Percentiles rank a stretch among this genome's conserved stretches.
phyloP scores from a whole-genome alignment of 495 filamentous ascomycete species.

The Neurospora sp. region DNA sequence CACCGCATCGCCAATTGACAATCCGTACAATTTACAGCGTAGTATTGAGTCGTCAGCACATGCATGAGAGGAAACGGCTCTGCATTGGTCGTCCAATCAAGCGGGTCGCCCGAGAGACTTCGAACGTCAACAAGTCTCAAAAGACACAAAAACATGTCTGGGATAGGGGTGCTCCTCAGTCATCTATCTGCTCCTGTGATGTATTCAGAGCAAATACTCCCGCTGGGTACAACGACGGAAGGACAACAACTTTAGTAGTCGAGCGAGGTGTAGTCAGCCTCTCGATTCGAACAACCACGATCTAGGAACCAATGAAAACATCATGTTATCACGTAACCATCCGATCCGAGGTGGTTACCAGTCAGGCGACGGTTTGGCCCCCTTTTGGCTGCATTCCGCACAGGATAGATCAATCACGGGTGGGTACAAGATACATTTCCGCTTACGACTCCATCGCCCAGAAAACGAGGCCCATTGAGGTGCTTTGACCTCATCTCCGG shows the following conservation, averaged over 20 bases:
- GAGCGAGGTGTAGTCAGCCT: neutral
- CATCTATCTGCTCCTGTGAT: neutral
- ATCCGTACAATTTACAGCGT: slow-evolving; percentile 8
- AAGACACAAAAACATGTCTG: neutral
- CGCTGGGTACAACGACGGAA: neutral
- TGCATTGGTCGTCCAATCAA: slow-evolving; percentile 12
- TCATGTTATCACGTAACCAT: neutral
- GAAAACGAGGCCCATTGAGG: neutral
- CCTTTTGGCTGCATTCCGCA: neutral
- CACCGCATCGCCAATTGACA: slow-evolving; percentile 1
- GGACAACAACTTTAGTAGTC: neutral
- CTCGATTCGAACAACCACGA: neutral
- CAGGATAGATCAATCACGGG: neutral
- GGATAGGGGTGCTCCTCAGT: neutral
- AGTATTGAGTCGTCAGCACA: slow-evolving; percentile 11
- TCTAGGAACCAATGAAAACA: neutral
- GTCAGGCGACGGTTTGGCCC: neutral
- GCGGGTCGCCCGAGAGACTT: neutral
- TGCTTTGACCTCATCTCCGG: neutral
- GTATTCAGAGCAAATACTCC: neutral
- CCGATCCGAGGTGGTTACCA: neutral
- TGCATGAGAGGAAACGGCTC: slow-evolving; percentile 14
- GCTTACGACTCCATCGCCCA: neutral
- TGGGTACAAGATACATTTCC: neutral
- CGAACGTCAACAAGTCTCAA: neutral